Evolutionary conservation across 768 basidiomycete species (phyloP), one percentile per base, ranked within the genome.

Genomic region (Tylopilus subfusipes): DNA sequence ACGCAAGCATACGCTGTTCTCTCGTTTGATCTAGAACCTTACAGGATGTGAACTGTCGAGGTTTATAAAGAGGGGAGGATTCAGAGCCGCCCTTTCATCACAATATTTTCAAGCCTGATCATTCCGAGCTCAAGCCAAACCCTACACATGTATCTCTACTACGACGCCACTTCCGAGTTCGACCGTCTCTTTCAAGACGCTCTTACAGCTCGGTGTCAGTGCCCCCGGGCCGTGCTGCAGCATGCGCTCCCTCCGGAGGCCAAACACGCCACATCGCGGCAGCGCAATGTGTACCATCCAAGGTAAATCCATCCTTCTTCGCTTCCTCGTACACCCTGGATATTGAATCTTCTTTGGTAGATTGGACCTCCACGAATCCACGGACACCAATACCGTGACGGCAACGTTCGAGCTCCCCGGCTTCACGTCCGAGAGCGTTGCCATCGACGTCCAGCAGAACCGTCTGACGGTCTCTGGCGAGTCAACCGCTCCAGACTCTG

Each of bases 331-430:
- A n/a, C n/a, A n/a, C n/a, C n/a, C n/a, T n/a, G n/a, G n/a, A n/a
- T n/a, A n/a, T n/a, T n/a, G n/a, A n/a, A n/a, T n/a, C n/a, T n/a
- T n/a, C n/a, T n/a, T n/a, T n/a, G n/a, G n/a, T n/a, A n/a, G n/a
- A n/a, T n/a, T n/a, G n/a, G n/a, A n/a, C 57, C 50, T 83, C 2
- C 70, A 76, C 48, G 79, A 81, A 61, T 71, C 76, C 48, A 57
- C 70, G 16, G 71, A 74, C 1, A 60, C 63, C n/a, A 76, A 76
- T 56, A 53, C 59, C 19, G 75, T 82, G 25, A 80, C 77, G 2
- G 81, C 79, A 11, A 75, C 75, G 7, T 80, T 84, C 55, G 83
- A 83, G 60, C 67, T 82, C 4, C 82, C 83, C 3, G 81, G 82
- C 10, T 63, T 82, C 49, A 77, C 73, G 50, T 78, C 79, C 50